phyloP scores from a whole-genome alignment of 768 basidiomycete species.

The Kwoniella sp. region DNA sequence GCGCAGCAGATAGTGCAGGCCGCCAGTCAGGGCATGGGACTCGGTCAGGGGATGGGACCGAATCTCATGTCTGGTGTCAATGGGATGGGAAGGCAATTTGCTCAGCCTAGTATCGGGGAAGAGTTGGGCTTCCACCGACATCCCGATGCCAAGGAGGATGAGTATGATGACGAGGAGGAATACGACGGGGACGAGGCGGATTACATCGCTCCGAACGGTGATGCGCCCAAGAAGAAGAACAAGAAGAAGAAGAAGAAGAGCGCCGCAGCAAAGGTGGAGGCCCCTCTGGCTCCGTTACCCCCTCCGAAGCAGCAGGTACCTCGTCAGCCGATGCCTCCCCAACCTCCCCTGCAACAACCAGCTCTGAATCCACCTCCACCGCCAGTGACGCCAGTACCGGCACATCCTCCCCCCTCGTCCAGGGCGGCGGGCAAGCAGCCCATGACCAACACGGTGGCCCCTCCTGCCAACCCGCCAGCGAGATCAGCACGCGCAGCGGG shows the following conservation, averaged over 20 bases:
- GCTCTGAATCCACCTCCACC: slow-evolving; percentile 52
- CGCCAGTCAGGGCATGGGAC: slow-evolving; percentile 46
- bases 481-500: slow-evolving; percentile 51
- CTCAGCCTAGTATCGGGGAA: slow-evolving; percentile 29
- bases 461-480: slow-evolving; percentile 35
- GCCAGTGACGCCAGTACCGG: slow-evolving; percentile 53
- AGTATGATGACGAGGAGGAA: slow-evolving; percentile 38
- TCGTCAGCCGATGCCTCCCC: slow-evolving; percentile 27
- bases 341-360: slow-evolving; percentile 32
- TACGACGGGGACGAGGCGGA: slow-evolving; percentile 38
- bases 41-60: slow-evolving; percentile 52
- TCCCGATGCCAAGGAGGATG: slow-evolving; percentile 39
- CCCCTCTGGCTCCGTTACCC: slow-evolving; percentile 46
- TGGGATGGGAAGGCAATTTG: slow-evolving; percentile 12
- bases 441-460: slow-evolving; percentile 62
- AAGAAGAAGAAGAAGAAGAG: slow-evolving; percentile 57
- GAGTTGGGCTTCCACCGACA: slow-evolving; percentile 48
- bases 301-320: slow-evolving; percentile 28
- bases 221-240: slow-evolving; percentile 53
- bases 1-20: slow-evolving; percentile 60
- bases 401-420: slow-evolving; percentile 62
- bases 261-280: slow-evolving; percentile 26
- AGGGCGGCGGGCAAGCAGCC: slow-evolving; percentile 89
- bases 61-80: slow-evolving; percentile 49
- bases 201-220: slow-evolving; percentile 29